phyloP scores from a whole-genome alignment of 2,329 filamentous ascomycete species.

The Juglanconis sp. region DNA sequence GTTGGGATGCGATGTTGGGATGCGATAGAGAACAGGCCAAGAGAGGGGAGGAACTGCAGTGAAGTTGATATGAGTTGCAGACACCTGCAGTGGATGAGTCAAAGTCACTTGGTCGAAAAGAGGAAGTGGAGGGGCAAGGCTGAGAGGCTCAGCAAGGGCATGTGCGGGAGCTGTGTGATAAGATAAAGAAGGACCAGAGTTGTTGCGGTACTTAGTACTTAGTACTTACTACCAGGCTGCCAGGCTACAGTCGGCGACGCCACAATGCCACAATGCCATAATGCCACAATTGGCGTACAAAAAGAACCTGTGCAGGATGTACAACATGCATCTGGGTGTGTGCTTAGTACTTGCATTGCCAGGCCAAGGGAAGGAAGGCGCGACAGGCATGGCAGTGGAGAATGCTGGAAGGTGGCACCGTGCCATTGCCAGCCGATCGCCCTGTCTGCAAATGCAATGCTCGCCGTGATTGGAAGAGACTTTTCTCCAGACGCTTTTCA shows the following conservation, averaged over 20 bases:
- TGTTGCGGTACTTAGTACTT: neutral
- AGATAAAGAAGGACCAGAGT: neutral
- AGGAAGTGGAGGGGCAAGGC: neutral
- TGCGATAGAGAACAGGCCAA: too few species aligned
- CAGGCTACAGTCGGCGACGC: neutral
- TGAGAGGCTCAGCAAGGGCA: neutral
- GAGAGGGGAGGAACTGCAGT: too few species aligned
- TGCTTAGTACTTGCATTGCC: too few species aligned
- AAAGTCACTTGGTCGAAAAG: neutral
- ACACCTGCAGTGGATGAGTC: neutral
- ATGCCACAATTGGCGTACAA: too few species aligned
- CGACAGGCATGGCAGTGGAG: neutral
- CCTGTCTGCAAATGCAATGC: neutral
- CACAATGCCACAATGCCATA: too few species aligned
- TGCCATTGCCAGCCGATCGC: neutral
- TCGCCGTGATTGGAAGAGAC: constrained; percentile 7
- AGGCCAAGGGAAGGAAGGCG: too few species aligned
- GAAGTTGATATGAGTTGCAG: too few species aligned
- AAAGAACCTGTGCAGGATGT: too few species aligned
- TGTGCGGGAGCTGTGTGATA: neutral
- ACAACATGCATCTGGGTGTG: too few species aligned
- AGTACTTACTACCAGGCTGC: neutral
- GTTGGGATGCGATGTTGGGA: too few species aligned
- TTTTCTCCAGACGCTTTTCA: constrained; percentile 1
- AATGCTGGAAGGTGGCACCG: neutral